A percentile compares a stretch with the other conserved stretches of the same genome.
These are phyloP conservation scores for Trypethelium eluteriae DNA, from an alignment of 495 filamentous ascomycete genomes.

Conservation along the genomic window DNA sequence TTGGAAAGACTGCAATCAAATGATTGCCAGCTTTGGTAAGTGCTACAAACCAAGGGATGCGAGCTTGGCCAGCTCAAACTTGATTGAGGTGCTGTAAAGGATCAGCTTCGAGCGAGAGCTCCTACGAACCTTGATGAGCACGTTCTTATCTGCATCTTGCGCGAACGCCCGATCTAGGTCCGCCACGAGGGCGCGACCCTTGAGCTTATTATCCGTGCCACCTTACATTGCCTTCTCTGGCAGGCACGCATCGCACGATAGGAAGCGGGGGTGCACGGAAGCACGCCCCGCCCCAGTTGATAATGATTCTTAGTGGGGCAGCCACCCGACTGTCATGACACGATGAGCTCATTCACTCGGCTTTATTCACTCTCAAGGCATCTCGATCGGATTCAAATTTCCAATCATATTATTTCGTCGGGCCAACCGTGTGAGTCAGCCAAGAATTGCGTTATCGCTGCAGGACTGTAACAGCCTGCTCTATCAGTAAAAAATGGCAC, in stretches of 20 bases:
- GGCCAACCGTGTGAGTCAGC: not conserved
- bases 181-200: not conserved
- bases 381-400: not conserved
- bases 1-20: not conserved
- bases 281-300: too few relatives aligned
- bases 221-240: too few relatives aligned
- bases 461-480: not conserved
- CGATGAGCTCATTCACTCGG: not conserved
- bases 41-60: not conserved
- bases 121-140: not conserved
- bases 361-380: not conserved
- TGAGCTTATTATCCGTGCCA: not conserved
- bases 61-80: not conserved
- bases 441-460: not conserved
- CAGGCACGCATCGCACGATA: too few relatives aligned
- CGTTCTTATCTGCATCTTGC: not conserved
- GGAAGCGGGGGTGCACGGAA: too few relatives aligned
- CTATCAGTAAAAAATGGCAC: constrained; percentile 3
- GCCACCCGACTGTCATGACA: not conserved
- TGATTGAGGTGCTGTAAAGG: not conserved
- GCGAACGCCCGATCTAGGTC: not conserved
- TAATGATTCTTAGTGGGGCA: not conserved
- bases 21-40: not conserved
- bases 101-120: not conserved
- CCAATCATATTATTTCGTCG: not conserved